Conservation (phyloP, 116 monocot genomes). For the Trichopus zeylanicus region DNA sequence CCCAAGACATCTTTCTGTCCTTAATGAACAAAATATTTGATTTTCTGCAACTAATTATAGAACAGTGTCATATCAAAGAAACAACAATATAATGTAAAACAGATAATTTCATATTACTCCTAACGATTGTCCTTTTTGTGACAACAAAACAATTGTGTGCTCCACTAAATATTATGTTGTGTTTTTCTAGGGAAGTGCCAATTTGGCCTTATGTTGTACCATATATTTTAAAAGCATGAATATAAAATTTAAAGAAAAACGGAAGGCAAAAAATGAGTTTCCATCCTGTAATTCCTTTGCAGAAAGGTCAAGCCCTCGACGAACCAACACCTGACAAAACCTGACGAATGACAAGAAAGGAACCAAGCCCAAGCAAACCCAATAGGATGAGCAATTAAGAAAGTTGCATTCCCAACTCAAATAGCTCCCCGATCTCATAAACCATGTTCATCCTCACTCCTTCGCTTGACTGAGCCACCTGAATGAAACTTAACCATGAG, state of each 20-base stretch:
- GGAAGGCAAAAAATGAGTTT: background rate
- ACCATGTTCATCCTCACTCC: conserved; percentile 35
- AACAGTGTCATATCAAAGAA: background rate
- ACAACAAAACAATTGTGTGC: too few relatives aligned
- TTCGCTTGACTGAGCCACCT: conserved; percentile 46
- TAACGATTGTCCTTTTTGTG: background rate
- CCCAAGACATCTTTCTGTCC: background rate
- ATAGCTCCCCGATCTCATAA: conserved; percentile 78
- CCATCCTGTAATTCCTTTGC: conserved; percentile 89
- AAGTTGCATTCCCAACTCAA: conserved; percentile 90
- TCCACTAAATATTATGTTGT: too few relatives aligned
- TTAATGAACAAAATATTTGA: too few relatives aligned
- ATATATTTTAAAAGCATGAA: background rate
- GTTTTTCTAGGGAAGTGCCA: too few relatives aligned
- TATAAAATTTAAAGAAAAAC: background rate
- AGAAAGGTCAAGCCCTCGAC: conserved; percentile 90
- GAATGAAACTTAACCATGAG: conserved; percentile 36
- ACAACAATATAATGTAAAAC: background rate
- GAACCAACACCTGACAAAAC: conserved; percentile 87
- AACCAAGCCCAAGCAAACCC: conserved; percentile 77
- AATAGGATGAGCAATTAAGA: conserved; percentile 75
- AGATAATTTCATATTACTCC: too few relatives aligned
- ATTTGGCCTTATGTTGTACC: background rate
- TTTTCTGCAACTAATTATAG: too few relatives aligned
- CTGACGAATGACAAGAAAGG: conserved; percentile 88